These are phyloP conservation scores for Cryptosporidium bovis DNA, from an alignment of 169 alveolate genomes.

Conservation along the genomic window DNA sequence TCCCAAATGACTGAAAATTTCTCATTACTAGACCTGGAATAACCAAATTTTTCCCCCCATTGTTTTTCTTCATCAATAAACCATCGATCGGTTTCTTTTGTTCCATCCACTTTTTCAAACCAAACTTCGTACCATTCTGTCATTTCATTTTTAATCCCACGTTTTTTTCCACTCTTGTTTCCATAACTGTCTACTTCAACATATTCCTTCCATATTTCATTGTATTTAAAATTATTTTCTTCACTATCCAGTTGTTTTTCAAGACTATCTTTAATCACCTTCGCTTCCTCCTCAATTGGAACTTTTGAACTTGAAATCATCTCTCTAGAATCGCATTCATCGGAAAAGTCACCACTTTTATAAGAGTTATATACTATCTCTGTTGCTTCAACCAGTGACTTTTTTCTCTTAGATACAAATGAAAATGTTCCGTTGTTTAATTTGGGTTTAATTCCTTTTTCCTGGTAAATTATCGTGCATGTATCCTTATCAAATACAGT, in stretches of 20 bases:
- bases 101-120: slow-evolving; percentile 65
- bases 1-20: slow-evolving; percentile 54
- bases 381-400: slow-evolving; percentile 13
- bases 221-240: neutral
- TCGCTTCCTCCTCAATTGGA: neutral
- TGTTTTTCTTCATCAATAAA: slow-evolving; percentile 5
- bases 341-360: slow-evolving; percentile 8
- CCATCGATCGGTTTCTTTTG: slow-evolving; percentile 65
- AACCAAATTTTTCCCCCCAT: slow-evolving; percentile 70
- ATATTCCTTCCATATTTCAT: slow-evolving; percentile 22
- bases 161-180: slow-evolving; percentile 40
- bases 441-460: slow-evolving; percentile 6
- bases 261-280: neutral
- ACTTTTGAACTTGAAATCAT: neutral
- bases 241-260: neutral
- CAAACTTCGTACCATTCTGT: slow-evolving; percentile 59
- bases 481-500: slow-evolving; percentile 12
- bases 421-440: neutral
- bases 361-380: slow-evolving; percentile 3
- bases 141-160: slow-evolving; percentile 1
- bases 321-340: neutral
- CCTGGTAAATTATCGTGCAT: neutral
- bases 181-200: slow-evolving; percentile 43
- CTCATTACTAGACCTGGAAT: slow-evolving; percentile 62
- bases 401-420: neutral